A percentile compares a stretch with the other conserved stretches of the same genome.
Evolutionary conservation across 2,329 filamentous ascomycete species (phyloP).

Genomic region (Fonsecaea multimorphosa): DNA sequence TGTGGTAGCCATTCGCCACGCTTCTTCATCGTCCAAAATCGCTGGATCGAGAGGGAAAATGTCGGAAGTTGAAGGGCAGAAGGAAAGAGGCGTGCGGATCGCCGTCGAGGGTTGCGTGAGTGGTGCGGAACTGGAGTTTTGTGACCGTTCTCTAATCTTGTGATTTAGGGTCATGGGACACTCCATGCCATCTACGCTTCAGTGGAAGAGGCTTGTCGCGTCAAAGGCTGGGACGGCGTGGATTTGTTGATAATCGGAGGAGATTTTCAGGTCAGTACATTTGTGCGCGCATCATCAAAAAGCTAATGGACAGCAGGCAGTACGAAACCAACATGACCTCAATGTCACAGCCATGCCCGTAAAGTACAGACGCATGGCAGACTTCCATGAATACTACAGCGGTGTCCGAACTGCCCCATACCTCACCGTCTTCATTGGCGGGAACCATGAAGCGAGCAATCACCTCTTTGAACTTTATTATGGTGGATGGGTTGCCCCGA

Average conservation of each 20-base stretch:
- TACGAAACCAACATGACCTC: conserved; percentile 86
- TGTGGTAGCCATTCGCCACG: not conserved
- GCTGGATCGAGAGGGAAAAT: not conserved
- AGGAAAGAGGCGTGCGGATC: conserved; percentile 63
- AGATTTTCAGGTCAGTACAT: conserved; percentile 77
- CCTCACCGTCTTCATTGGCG: conserved; percentile 88
- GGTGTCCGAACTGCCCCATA: conserved; percentile 79
- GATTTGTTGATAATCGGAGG: conserved; percentile 94
- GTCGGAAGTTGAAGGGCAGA: conserved; percentile 8
- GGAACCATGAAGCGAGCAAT: conserved; percentile 93
- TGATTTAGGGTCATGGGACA: conserved; percentile 79
- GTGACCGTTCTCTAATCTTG: conserved; percentile 14
- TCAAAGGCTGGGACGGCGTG: conserved; percentile 77
- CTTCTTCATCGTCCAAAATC: not conserved
- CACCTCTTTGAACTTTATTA: conserved; percentile 93
- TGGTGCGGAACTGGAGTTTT: conserved; percentile 32
- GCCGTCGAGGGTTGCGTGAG: conserved; percentile 87
- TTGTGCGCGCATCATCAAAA: conserved; percentile 17
- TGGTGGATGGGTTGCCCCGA: conserved; percentile 94
- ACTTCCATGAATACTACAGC: conserved; percentile 94
- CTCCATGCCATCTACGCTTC: conserved; percentile 90
- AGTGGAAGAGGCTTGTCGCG: conserved; percentile 69
- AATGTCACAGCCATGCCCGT: conserved; percentile 85
- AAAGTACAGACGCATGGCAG: conserved; percentile 86
- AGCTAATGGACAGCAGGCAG: conserved; percentile 62